These are phyloP conservation scores for Sanghuangporus sanghuang DNA, from an alignment of 1,284 basidiomycete species.

Conservation along the genomic window DNA sequence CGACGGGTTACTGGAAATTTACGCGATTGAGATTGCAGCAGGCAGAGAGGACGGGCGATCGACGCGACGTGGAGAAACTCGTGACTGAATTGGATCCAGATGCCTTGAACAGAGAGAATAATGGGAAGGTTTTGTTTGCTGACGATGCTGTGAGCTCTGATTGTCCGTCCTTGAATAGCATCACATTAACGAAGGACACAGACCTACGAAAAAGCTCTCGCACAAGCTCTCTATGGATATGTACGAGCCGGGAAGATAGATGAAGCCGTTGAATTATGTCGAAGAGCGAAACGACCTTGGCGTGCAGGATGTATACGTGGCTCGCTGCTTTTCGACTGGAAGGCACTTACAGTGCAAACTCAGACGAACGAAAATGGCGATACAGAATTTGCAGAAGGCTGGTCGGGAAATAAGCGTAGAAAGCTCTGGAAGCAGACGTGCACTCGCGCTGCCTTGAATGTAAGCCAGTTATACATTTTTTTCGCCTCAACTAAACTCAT, in stretches of 20 bases:
- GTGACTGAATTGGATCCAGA: conserved; percentile 75
- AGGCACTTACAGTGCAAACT: conserved; percentile 44
- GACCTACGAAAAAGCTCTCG: conserved; percentile 75
- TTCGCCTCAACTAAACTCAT: neutral
- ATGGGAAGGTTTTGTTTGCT: conserved; percentile 50
- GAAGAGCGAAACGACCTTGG: conserved; percentile 87
- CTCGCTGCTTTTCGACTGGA: conserved; percentile 71
- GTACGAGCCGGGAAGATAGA: conserved; percentile 79
- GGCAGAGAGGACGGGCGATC: conserved; percentile 46
- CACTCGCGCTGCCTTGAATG: conserved; percentile 72
- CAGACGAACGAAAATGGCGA: conserved; percentile 43
- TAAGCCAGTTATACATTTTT: conserved; percentile 30
- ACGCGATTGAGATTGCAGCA: conserved; percentile 75
- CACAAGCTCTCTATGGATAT: conserved; percentile 72
- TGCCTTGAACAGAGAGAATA: conserved; percentile 49
- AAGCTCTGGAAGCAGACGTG: conserved; percentile 85
- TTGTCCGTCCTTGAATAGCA: neutral
- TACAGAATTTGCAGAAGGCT: conserved; percentile 40
- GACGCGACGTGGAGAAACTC: conserved; percentile 40
- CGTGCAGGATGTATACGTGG: conserved; percentile 83
- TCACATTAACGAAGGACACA: conserved; percentile 24
- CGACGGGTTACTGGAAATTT: conserved; percentile 76
- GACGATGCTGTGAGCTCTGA: conserved; percentile 61
- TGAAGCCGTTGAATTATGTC: conserved; percentile 79
- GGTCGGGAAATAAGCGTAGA: conserved; percentile 70